These are phyloP conservation scores for Gnomoniopsis sp. DNA, from an alignment of 2,329 filamentous ascomycete genomes.

Conservation along the genomic window DNA sequence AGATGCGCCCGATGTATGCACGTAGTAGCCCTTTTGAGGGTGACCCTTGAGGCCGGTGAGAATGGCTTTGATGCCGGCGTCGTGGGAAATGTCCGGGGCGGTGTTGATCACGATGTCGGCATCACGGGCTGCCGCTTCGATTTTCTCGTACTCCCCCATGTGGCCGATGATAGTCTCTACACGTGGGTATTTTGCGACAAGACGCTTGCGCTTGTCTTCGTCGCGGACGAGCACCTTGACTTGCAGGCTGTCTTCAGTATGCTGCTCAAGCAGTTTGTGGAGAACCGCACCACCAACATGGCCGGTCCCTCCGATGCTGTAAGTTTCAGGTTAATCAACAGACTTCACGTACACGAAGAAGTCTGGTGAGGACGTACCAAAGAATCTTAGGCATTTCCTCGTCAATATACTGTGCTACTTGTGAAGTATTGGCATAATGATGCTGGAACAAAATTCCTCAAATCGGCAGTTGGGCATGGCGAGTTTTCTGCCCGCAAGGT, in stretches of 20 bases:
- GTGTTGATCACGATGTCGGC: slow-evolving; percentile 21
- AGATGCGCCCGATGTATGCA: slow-evolving; percentile 21
- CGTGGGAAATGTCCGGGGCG: slow-evolving; percentile 20
- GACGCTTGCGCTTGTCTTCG: slow-evolving; percentile 13
- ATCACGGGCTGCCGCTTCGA: slow-evolving; percentile 12
- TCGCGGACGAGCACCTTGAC: slow-evolving; percentile 16
- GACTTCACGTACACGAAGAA: background rate
- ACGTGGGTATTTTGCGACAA: slow-evolving; percentile 16
- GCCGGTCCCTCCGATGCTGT: slow-evolving; percentile 27
- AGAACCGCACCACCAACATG: slow-evolving; percentile 22
- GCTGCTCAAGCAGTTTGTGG: slow-evolving; percentile 15
- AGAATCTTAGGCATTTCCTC: background rate
- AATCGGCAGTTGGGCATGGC: no score
- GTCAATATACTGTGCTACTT: no score
- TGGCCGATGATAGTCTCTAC: slow-evolving; percentile 17
- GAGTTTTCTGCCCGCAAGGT: no score
- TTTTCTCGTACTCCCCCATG: background rate
- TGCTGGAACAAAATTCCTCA: no score
- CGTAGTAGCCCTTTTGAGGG: slow-evolving; percentile 13
- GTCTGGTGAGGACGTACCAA: background rate
- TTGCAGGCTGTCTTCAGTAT: slow-evolving; percentile 3
- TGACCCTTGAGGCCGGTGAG: slow-evolving; percentile 10
- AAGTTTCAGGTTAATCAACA: background rate
- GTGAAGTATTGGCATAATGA: no score
- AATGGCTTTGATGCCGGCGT: slow-evolving; percentile 12